A percentile compares a stretch with the other conserved stretches of the same genome.
These are phyloP conservation scores for Lepiota brunneoincarnata DNA, from an alignment of 768 basidiomycete genomes.

Conservation along the genomic window DNA sequence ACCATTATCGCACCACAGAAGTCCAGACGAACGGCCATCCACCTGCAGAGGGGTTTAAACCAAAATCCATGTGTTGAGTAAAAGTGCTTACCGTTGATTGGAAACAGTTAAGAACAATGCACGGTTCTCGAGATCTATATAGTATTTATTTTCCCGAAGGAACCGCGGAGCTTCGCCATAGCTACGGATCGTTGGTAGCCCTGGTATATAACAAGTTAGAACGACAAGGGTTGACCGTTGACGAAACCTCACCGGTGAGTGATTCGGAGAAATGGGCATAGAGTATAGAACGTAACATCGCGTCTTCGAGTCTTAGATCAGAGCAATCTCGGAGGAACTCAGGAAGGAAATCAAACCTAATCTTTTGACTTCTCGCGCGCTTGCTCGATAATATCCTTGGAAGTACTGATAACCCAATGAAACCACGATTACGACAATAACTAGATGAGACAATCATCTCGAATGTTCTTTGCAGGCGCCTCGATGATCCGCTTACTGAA, in stretches of 20 bases:
- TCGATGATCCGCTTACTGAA: constrained; percentile 42
- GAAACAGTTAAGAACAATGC: constrained; percentile 64
- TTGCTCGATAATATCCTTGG: constrained; percentile 65
- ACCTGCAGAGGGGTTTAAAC: constrained; percentile 30
- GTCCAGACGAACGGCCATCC: constrained; percentile 73
- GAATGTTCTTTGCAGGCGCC: neutral
- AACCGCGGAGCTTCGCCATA: constrained; percentile 67
- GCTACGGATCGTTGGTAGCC: constrained; percentile 68
- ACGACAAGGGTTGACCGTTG: neutral
- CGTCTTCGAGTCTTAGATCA: constrained; percentile 37
- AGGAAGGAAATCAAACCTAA: constrained; percentile 24
- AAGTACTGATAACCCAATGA: constrained; percentile 63
- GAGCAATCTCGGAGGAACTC: neutral
- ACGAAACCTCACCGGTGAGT: constrained; percentile 42
- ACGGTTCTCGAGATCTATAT: constrained; percentile 73
- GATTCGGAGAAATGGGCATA: constrained; percentile 81
- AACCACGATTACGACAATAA: constrained; percentile 53
- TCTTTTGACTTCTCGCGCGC: constrained; percentile 69
- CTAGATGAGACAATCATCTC: constrained; percentile 24
- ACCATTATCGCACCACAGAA: constrained; percentile 60
- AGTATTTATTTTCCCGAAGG: constrained; percentile 58
- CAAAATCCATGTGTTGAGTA: neutral
- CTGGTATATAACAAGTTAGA: constrained; percentile 15
- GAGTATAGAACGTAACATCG: constrained; percentile 69
- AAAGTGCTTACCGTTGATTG: constrained; percentile 50